Base-by-base conservation (phyloP, 345 rosid genomes). In the Durio zibethinus region DNA sequence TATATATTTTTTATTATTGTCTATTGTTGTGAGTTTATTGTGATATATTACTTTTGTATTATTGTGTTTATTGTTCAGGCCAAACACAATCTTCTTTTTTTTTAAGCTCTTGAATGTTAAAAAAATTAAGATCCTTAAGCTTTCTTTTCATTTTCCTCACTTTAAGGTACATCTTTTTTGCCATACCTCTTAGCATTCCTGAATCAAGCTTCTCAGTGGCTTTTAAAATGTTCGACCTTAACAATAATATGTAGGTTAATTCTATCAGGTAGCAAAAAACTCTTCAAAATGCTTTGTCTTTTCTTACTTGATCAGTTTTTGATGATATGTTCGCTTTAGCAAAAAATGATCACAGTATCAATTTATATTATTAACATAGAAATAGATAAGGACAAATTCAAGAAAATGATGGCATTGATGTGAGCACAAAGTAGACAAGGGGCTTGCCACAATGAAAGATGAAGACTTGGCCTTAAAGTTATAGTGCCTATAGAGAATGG, bases 391-490 rank as follows among this genome's bases (percentile, higher is more conserved):
- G 86, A 78, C 33, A 92, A 89, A 75, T 91, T 91, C 82, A 89
- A 85, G 89, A 84, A 85, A 82, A 92, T 89, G 68, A 91, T 89
- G 96, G 65, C 64, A 21, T 82, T 88, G 69, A 89, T 91, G 96
- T 84, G 90, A 83, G 75, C 85, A 20, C 83, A 82, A 29, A 86
- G 81, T 75, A 83, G 88, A 60, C 90, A 89, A 71, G 91, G 84
- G 18, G 83, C 85, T 72, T 72, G 47, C 16, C 89, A 85, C 72
- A 80, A 79, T 53, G 83, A 84, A 50, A 89, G 90, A 7, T 79
- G 79, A 50, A 78, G 90, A 68, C 23, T 74, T 31, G 86, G 85
- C 38, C 76, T 85, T 59, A 84, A 80, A 76, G 82, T 57, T 60
- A 50, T 70, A 12, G 88, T 83, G 35, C 57, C 84, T 7, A 86